A percentile compares a stretch with the other conserved stretches of the same genome.
Evolutionary conservation across 148 eudicot genomes (phyloP).

Genomic region (Rheum nobile): DNA sequence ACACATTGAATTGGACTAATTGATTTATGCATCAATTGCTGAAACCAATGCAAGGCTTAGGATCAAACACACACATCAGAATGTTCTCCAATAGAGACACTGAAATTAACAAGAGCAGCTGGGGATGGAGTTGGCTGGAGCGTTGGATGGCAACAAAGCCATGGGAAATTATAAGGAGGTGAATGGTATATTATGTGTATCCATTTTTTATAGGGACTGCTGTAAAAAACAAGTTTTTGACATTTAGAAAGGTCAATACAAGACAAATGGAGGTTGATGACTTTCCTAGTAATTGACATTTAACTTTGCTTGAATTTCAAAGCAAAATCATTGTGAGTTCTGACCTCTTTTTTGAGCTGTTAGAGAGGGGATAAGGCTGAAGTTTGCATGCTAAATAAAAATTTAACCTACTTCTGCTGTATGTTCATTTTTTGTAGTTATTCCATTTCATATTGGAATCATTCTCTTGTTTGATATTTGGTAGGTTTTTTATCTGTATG

Average conservation of each 20-base stretch:
- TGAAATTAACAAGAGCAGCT: slow-evolving; percentile 47
- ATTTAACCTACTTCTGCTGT: neutral
- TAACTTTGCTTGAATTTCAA: neutral
- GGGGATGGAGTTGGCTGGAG: slow-evolving; percentile 95
- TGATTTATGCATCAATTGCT: slow-evolving; percentile 22
- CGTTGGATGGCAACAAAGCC: slow-evolving; percentile 97
- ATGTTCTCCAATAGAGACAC: slow-evolving; percentile 31
- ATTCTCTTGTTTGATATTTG: too few species aligned
- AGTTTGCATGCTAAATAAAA: neutral
- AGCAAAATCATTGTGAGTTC: neutral
- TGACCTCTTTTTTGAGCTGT: neutral
- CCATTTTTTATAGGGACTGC: too few species aligned
- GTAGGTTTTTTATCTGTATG: slow-evolving; percentile 79
- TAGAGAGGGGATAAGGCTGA: neutral
- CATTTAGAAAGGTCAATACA: too few species aligned
- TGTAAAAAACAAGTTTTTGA: too few species aligned
- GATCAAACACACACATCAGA: slow-evolving; percentile 23
- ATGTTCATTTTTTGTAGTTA: neutral
- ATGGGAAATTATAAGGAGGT: too few species aligned
- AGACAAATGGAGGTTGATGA: too few species aligned
- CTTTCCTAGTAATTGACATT: too few species aligned
- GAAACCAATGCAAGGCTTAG: slow-evolving; percentile 37
- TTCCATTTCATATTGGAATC: too few species aligned
- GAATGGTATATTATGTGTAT: too few species aligned
- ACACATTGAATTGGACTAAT: neutral